Percentiles rank a stretch among this genome's conserved stretches.
phyloP scores from a whole-genome alignment of 495 filamentous ascomycete species.

The Tuber borchii region DNA sequence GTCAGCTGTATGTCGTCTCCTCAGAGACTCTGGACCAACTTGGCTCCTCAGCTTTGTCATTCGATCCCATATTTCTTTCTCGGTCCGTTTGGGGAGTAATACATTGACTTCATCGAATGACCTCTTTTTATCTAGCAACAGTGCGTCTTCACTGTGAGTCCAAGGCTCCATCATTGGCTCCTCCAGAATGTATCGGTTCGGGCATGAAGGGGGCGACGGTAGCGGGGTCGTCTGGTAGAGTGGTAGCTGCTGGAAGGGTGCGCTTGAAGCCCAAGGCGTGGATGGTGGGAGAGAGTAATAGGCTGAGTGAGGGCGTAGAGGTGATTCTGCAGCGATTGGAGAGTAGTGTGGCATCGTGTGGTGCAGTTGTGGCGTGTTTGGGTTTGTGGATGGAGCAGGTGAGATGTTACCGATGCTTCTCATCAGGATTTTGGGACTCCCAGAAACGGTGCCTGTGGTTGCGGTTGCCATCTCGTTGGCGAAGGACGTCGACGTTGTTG shows the following conservation, averaged over 20 bases:
- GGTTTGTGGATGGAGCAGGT: conserved; percentile 35
- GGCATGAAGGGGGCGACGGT: conserved; percentile 38
- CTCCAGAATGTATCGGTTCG: conserved; percentile 28
- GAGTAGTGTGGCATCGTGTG: conserved; percentile 39
- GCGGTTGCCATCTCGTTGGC: conserved; percentile 42
- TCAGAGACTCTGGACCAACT: conserved; percentile 3
- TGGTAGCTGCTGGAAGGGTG: neutral
- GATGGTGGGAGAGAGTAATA: conserved; percentile 1
- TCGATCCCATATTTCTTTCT: conserved; percentile 39
- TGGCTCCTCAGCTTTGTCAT: conserved; percentile 37
- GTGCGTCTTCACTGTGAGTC: conserved; percentile 36
- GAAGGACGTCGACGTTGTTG: conserved; percentile 41
- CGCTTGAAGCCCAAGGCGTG: conserved; percentile 12
- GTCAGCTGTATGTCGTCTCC: conserved; percentile 3
- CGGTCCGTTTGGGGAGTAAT: conserved; percentile 31
- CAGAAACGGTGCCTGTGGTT: conserved; percentile 30
- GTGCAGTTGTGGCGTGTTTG: conserved; percentile 36
- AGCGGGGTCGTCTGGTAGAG: conserved; percentile 39
- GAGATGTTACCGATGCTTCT: conserved; percentile 35
- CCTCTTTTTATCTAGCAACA: conserved; percentile 38
- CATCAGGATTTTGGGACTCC: conserved; percentile 38
- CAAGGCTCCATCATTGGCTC: conserved; percentile 27
- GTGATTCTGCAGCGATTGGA: conserved; percentile 30
- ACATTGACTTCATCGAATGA: conserved; percentile 42
- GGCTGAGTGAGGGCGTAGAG: conserved; percentile 27